Conservation (phyloP, 352 stramenopile species). For the Phytopythium chamaehyphon region DNA sequence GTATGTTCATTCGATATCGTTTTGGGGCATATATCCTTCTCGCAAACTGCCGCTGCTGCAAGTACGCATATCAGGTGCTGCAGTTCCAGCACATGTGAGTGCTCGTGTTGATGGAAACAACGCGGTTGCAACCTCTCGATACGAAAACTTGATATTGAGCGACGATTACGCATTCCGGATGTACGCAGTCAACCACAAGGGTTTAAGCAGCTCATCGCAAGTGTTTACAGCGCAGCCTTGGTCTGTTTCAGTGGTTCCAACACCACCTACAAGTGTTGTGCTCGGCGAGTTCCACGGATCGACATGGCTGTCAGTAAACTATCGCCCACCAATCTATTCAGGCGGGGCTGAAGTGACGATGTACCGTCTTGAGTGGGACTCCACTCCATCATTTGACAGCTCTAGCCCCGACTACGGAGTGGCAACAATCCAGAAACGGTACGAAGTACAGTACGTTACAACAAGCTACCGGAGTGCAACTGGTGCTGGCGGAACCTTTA, state of each 20-base stretch:
- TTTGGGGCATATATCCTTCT: constrained; percentile 78
- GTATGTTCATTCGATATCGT: constrained; percentile 81
- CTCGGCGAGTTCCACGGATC: constrained; percentile 76
- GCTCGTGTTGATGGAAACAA: constrained; percentile 46
- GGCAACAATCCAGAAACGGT: constrained; percentile 80
- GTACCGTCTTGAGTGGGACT: constrained; percentile 93
- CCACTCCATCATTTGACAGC: constrained; percentile 74
- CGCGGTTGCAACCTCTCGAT: constrained; percentile 46
- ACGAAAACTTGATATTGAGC: constrained; percentile 48
- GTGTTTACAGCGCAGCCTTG: constrained; percentile 36
- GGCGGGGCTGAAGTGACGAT: constrained; percentile 88
- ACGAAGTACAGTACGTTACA: constrained; percentile 90
- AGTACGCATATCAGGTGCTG: constrained; percentile 14
- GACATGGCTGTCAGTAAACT: constrained; percentile 79
- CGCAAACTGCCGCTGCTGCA: constrained; percentile 43
- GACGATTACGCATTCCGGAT: constrained; percentile 52
- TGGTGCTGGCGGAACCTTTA: constrained; percentile 84
- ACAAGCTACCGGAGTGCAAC: constrained; percentile 59
- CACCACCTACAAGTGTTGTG: constrained; percentile 62
- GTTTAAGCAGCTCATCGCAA: constrained; percentile 37
- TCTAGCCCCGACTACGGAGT: constrained; percentile 79
- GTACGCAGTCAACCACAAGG: constrained; percentile 55
- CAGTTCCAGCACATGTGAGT: constrained; percentile 21
- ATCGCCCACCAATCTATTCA: constrained; percentile 78
- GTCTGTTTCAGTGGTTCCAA: constrained; percentile 61